Conservation (phyloP, 2,329 filamentous ascomycete species). For the Aureobasidium pullulans region DNA sequence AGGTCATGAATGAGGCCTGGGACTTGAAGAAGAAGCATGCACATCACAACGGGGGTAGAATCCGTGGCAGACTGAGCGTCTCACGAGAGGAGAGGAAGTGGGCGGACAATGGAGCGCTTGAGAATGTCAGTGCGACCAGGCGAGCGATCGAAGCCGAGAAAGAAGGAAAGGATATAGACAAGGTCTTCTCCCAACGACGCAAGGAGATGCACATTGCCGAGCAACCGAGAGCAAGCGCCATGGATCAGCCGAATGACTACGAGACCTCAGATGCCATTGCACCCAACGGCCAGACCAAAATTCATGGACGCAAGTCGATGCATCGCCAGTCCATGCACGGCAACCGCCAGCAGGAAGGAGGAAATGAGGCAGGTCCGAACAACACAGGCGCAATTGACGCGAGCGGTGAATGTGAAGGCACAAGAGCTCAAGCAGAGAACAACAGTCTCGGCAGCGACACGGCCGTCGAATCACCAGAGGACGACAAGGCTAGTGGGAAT, state of each 20-base stretch:
- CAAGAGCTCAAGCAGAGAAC: background rate
- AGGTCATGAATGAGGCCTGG: conserved; percentile 28
- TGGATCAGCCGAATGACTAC: conserved; percentile 19
- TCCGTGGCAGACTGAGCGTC: conserved; percentile 20
- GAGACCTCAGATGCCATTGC: background rate
- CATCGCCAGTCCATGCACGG: background rate
- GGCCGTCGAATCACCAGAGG: background rate
- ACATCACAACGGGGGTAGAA: conserved; percentile 18
- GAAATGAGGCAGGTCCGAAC: background rate
- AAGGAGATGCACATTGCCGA: conserved; percentile 23
- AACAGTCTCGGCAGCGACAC: conserved; percentile 1
- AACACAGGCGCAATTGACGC: conserved; percentile 4
- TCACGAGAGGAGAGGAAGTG: conserved; percentile 23
- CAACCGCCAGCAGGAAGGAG: background rate
- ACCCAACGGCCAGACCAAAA: conserved; percentile 4
- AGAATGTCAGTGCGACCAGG: conserved; percentile 26
- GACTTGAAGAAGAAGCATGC: conserved; percentile 20
- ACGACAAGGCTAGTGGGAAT: background rate
- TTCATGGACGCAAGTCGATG: background rate
- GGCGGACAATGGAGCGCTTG: conserved; percentile 26
- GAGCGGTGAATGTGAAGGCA: background rate
- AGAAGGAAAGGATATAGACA: conserved; percentile 23
- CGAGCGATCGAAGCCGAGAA: conserved; percentile 22
- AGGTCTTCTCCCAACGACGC: conserved; percentile 22
- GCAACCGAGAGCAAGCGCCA: conserved; percentile 22